These are phyloP conservation scores for Brasenia schreberi DNA, from an alignment of 164 flowering plant species.

Conservation along the genomic window DNA sequence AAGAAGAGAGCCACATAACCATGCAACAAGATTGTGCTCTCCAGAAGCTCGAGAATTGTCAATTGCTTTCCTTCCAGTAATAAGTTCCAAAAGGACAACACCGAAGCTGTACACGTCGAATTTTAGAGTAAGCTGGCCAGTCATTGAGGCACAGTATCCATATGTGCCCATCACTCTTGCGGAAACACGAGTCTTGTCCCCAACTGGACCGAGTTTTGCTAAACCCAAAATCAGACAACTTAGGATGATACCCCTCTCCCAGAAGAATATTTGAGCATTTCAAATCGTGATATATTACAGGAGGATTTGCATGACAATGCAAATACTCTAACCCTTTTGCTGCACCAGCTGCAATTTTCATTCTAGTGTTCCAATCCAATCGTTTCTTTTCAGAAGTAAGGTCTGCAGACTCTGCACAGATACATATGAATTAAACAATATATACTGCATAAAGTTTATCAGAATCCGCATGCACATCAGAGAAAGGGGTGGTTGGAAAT, in stretches of 20 bases:
- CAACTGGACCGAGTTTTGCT: conserved; percentile 83
- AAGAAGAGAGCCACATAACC: conserved; percentile 41
- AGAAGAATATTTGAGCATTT: conserved; percentile 89
- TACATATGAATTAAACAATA: background rate
- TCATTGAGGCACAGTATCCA: conserved; percentile 89
- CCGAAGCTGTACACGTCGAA: conserved; percentile 90
- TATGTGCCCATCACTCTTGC: conserved; percentile 91
- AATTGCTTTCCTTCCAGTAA: conserved; percentile 78
- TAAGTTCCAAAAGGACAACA: conserved; percentile 77
- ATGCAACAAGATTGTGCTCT: conserved; percentile 69
- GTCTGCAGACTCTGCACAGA: conserved; percentile 27
- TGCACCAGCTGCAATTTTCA: conserved; percentile 81
- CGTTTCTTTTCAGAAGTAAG: conserved; percentile 31
- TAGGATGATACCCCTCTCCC: conserved; percentile 63
- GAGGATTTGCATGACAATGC: conserved; percentile 61
- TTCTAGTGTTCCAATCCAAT: conserved; percentile 76
- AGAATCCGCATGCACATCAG: background rate
- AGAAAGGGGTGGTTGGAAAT: too few relatives aligned
- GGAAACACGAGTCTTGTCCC: conserved; percentile 77
- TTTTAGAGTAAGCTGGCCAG: conserved; percentile 74
- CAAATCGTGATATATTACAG: conserved; percentile 78
- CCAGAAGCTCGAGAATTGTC: conserved; percentile 30
- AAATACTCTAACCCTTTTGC: conserved; percentile 75
- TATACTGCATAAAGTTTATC: background rate
- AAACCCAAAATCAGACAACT: conserved; percentile 89